Evolutionary conservation across 1,284 basidiomycete species (phyloP).

Genomic region (Pseudozyma sp.): DNA sequence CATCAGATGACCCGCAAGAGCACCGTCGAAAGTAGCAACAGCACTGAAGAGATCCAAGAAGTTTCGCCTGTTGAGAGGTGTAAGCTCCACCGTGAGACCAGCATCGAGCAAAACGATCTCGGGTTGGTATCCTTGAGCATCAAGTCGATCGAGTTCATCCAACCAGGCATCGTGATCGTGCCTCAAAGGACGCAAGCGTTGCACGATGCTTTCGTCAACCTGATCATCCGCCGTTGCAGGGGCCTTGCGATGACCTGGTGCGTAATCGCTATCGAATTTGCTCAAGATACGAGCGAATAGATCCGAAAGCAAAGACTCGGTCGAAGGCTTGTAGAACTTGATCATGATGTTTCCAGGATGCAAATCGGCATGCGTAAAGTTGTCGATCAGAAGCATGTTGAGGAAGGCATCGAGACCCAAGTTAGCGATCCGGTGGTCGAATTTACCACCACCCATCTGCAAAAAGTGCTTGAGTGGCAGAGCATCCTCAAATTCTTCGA

Average conservation of each 20-base stretch:
- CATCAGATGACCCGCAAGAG: conserved; percentile 93
- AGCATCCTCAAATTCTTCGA: conserved; percentile 95
- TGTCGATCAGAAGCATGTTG: conserved; percentile 97
- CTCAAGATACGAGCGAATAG: conserved; percentile 57
- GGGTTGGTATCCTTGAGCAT: conserved; percentile 83
- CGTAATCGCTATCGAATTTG: conserved; percentile 66
- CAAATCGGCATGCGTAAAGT: conserved; percentile 89
- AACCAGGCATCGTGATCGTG: conserved; percentile 77
- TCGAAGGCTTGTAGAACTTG: conserved; percentile 86
- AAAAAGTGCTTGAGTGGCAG: conserved; percentile 90
- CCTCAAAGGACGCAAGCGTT: conserved; percentile 75
- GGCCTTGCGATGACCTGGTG: conserved; percentile 48
- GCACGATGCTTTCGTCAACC: conserved; percentile 74
- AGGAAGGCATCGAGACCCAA: conserved; percentile 95
- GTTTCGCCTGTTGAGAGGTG: conserved; percentile 83
- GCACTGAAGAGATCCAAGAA: conserved; percentile 97
- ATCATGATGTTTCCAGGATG: conserved; percentile 98
- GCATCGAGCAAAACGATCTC: conserved; percentile 97
- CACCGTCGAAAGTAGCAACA: conserved; percentile 95
- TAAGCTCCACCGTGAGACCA: conserved; percentile 89
- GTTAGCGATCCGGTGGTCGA: conserved; percentile 88
- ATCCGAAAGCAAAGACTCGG: conserved; percentile 59
- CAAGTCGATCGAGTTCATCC: conserved; percentile 77
- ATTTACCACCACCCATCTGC: conserved; percentile 84
- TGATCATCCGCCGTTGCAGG: conserved; percentile 73